Base-by-base conservation (phyloP, 352 stramenopile genomes). In the Pythium rhizo-oryzae region DNA sequence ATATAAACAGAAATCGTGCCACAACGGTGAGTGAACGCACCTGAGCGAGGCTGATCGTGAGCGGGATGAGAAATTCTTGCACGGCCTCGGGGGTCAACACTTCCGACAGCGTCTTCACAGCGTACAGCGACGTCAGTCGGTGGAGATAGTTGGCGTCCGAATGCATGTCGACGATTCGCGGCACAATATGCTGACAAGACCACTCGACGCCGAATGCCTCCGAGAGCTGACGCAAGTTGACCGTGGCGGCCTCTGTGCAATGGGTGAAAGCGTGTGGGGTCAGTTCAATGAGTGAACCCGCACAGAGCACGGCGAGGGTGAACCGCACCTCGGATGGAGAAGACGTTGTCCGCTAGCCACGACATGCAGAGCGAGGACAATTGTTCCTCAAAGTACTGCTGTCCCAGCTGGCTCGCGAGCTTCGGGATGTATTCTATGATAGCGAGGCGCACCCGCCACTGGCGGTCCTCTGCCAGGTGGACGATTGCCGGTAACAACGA, bases 391-490 rank as follows among this genome's bases (percentile, higher is more conserved):
- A 99, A 99, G 81, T 99, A 99, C 21, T 97, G 84, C 57, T 84
- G 85, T 18, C 97, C 98, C 19, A 99, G 81, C 63, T 99, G 95
- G 63, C 94, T 91, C 5, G 96, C 98, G 41, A 99, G 76, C 49
- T 99, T 79, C 43, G 98, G 98, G 63, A 99, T 98, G 78, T 99
- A 97, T 75, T 99, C 89, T 80, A 99, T 99, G 74, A 99, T 99
- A 21, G 96, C 97, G 16, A 99, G 80, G 43, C 98, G 92, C 69
- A 99, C 98, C 65, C 97, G 87, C 98, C 98, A 99, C 77, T 99
- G 98, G n/a, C 89, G 85, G 82, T 99, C 98, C 84, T 99, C 93
- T 21, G 97, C 96, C 50, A 99, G 83, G 72, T 99, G 96, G 8
- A 99, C 81, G 80, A 99, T 99, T 47, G 97, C 97, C 47, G 97